phyloP scores from a whole-genome alignment of 108 stramenopile genomes.

The Ochromonas danica region DNA sequence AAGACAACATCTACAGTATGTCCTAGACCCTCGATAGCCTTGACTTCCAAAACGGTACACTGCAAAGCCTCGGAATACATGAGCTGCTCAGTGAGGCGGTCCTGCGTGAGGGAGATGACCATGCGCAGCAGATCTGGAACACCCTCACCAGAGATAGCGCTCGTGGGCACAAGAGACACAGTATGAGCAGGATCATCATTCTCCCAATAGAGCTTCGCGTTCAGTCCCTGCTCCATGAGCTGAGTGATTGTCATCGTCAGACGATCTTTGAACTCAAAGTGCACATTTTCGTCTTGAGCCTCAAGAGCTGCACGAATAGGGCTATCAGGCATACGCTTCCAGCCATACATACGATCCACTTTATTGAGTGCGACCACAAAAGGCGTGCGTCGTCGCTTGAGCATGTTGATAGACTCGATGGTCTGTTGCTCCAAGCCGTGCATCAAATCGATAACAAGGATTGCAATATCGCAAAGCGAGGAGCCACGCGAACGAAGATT shows the following conservation, averaged over 20 bases:
- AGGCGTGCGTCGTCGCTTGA: constrained; percentile 80
- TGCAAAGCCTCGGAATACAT: constrained; percentile 87
- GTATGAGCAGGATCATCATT: constrained; percentile 73
- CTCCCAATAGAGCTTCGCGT: constrained; percentile 98
- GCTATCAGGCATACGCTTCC: constrained; percentile 84
- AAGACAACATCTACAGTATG: constrained; percentile 96
- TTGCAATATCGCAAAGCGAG: constrained; percentile 95
- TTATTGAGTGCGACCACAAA: constrained; percentile 99
- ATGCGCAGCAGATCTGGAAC: constrained; percentile 92
- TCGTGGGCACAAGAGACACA: constrained; percentile 88
- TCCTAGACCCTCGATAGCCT: constrained; percentile 96
- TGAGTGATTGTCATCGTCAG: constrained; percentile 74
- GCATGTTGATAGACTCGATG: constrained; percentile 94
- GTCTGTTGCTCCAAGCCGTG: constrained; percentile 99
- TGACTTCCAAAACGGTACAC: constrained; percentile 95
- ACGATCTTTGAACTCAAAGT: constrained; percentile 83
- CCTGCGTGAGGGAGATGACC: constrained; percentile 85
- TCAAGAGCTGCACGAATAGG: constrained; percentile 89
- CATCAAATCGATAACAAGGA: constrained; percentile 99
- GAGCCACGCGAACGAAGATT: constrained; percentile 95
- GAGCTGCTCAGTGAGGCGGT: constrained; percentile 62
- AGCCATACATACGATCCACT: constrained; percentile 94
- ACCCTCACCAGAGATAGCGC: constrained; percentile 96
- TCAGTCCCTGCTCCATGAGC: constrained; percentile 88
- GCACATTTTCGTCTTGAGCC: constrained; percentile 79